phyloP scores from a whole-genome alignment of 495 filamentous ascomycete species.

The Tricharina praecox region DNA sequence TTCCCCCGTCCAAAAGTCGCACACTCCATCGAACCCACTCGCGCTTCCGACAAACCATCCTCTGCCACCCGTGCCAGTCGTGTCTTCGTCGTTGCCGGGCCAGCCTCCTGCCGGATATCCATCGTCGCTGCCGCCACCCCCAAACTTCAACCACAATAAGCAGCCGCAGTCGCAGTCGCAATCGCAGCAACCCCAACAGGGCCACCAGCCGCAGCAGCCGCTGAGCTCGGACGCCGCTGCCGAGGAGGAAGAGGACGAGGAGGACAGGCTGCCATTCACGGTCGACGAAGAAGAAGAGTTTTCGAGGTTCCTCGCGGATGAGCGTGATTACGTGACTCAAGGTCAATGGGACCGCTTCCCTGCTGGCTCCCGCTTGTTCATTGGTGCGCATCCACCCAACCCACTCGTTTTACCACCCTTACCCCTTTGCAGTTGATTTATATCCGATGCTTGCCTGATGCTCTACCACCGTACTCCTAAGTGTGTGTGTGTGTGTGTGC shows the following conservation, averaged over 20 bases:
- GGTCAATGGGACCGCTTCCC: conserved; percentile 92
- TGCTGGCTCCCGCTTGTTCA: conserved; percentile 67
- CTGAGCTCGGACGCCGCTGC: too few relatives aligned
- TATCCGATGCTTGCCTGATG: too few relatives aligned
- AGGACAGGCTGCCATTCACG: conserved; percentile 24
- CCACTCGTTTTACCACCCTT: conserved; percentile 14
- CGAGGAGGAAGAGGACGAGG: conserved; percentile 20
- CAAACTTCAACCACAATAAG: conserved; percentile 25
- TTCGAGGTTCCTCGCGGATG: conserved; percentile 65
- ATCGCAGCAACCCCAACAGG: not conserved
- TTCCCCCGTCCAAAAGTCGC: conserved; percentile 1
- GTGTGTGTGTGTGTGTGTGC: too few relatives aligned
- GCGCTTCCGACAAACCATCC: conserved; percentile 23
- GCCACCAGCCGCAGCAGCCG: not conserved
- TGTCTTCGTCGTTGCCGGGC: conserved; percentile 16
- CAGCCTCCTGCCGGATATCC: conserved; percentile 24
- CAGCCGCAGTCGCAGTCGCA: conserved; percentile 11
- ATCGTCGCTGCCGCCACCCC: conserved; percentile 22
- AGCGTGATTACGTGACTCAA: conserved; percentile 64
- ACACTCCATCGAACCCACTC: conserved; percentile 4
- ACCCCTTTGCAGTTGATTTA: conserved; percentile 1
- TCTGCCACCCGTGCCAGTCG: conserved; percentile 16
- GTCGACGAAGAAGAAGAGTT: conserved; percentile 44
- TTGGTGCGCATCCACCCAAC: conserved; percentile 47
- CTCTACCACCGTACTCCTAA: too few relatives aligned